phyloP scores from a whole-genome alignment of 2,329 filamentous ascomycete genomes.

The Penicillium sp. region DNA sequence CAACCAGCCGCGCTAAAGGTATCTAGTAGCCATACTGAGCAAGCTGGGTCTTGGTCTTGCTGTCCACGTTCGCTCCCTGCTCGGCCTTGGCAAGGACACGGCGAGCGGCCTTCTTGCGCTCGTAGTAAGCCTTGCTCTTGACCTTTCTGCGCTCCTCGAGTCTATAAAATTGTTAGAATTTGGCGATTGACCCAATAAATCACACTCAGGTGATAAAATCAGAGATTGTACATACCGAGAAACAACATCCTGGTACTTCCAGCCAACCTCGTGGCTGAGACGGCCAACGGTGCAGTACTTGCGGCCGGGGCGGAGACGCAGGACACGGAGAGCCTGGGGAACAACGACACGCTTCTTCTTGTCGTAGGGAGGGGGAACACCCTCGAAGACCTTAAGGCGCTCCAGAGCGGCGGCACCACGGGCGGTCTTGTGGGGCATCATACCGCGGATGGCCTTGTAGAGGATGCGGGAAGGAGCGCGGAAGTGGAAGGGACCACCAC shows the following conservation, averaged over 20 bases:
- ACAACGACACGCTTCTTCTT: conserved; percentile 99
- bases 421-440: conserved; percentile 99
- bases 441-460: conserved; percentile 99
- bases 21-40: conserved; percentile 86
- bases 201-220: not conserved
- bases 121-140: conserved; percentile 98
- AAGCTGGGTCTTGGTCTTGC: conserved; percentile 84
- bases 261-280: conserved; percentile 98
- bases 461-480: conserved; percentile 98
- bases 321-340: conserved; percentile 93
- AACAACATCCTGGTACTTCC: conserved; percentile 99
- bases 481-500: conserved; percentile 99
- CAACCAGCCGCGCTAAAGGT: conserved; percentile 42
- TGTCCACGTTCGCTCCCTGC: conserved; percentile 84
- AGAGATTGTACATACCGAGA: conserved; percentile 69
- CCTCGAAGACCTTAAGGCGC: conserved; percentile 99
- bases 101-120: conserved; percentile 96
- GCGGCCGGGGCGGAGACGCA: conserved; percentile 96
- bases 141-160: conserved; percentile 99
- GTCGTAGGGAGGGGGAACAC: conserved; percentile 97
- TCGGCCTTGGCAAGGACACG: conserved; percentile 89
- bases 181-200: not conserved
- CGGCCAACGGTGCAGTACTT: conserved; percentile 99
- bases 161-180: conserved; percentile 53
- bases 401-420: conserved; percentile 94